Evolutionary conservation across 139 green algal genomes (phyloP).

Genomic region (Ettlia oleoabundans): DNA sequence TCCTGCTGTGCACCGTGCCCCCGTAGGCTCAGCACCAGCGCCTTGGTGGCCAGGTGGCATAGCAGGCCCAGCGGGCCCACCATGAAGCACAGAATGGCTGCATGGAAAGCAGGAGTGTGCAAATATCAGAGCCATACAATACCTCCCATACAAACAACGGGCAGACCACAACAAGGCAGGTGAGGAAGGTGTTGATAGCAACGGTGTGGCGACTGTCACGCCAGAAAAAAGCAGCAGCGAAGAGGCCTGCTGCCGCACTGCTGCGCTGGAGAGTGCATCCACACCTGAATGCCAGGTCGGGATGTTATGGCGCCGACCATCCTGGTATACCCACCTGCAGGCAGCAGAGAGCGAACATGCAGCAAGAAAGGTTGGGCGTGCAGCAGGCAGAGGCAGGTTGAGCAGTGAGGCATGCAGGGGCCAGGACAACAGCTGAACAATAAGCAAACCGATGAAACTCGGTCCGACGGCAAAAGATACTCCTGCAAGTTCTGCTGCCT

Average conservation of each 20-base stretch:
- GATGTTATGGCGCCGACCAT: conserved; percentile 58
- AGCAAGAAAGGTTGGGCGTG: background rate
- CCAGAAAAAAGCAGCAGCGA: too few relatives aligned
- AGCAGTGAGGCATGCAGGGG: too few relatives aligned
- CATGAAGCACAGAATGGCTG: conserved; percentile 91
- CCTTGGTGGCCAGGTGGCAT: conserved; percentile 69
- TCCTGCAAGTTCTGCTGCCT: background rate
- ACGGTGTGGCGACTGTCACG: too few relatives aligned
- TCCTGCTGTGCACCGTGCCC: background rate
- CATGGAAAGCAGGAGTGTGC: too few relatives aligned
- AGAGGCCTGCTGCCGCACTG: too few relatives aligned
- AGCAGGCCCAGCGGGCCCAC: conserved; percentile 85
- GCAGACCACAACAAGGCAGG: background rate
- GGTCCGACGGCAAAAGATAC: too few relatives aligned
- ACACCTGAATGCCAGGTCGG: conserved; percentile 10
- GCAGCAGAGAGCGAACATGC: too few relatives aligned
- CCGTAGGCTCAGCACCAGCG: conserved; percentile 10
- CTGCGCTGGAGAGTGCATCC: background rate
- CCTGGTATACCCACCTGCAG: conserved; percentile 74
- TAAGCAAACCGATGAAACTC: too few relatives aligned
- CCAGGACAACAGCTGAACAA: too few relatives aligned
- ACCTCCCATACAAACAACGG: background rate
- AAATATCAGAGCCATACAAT: background rate
- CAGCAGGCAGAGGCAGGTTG: background rate
- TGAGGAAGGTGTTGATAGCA: background rate